These are phyloP conservation scores for Tetrahymena elliotti DNA, from an alignment of 73 alveolate species.

Conservation along the genomic window DNA sequence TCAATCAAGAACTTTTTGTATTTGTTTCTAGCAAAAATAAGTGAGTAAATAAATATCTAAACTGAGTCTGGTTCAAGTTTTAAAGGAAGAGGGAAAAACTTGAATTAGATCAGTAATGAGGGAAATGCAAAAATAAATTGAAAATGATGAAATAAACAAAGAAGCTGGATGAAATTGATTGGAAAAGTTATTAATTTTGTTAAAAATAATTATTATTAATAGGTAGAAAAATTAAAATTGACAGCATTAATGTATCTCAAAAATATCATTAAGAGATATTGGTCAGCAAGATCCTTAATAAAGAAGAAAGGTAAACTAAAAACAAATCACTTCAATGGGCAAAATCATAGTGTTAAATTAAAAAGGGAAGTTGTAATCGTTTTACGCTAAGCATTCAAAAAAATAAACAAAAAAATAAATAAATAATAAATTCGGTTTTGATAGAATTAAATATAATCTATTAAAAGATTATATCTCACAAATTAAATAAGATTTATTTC, in stretches of 20 bases:
- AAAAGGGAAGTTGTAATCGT: not conserved
- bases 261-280: not conserved
- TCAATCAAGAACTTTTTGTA: not conserved
- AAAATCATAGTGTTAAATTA: no score
- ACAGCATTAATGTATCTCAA: not conserved
- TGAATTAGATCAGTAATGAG: no score
- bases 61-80: not conserved
- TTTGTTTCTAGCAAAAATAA: not conserved
- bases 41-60: not conserved
- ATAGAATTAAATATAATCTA: not conserved
- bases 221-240: not conserved
- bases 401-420: not conserved
- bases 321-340: not conserved
- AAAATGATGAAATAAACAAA: not conserved
- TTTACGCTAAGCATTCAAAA: not conserved
- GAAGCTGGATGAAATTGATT: not conserved
- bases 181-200: not conserved
- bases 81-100: no score
- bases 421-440: not conserved
- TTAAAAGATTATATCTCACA: no score
- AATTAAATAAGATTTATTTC: no score
- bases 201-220: not conserved
- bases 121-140: not conserved
- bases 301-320: not conserved
- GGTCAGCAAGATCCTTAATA: not conserved